These are phyloP conservation scores for Amesomyces nigricolor DNA, from an alignment of 2,329 filamentous ascomycete genomes.

Conservation along the genomic window DNA sequence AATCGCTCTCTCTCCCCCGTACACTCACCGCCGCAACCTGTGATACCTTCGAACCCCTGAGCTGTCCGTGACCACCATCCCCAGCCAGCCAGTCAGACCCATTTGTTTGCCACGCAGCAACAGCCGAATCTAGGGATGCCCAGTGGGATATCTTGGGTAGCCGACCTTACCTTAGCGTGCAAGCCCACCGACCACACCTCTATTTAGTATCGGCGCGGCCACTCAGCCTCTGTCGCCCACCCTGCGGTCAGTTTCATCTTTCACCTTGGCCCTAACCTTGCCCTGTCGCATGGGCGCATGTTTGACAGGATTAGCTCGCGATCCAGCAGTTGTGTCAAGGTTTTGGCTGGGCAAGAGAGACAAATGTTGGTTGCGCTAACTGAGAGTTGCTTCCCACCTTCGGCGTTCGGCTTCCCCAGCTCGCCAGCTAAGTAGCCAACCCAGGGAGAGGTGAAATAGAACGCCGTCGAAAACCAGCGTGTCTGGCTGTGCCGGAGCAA, in stretches of 20 bases:
- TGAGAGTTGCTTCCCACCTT: too few species aligned
- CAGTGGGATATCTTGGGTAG: not conserved
- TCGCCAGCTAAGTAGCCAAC: slow-evolving; percentile 2
- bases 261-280: not conserved
- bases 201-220: slow-evolving; percentile 1
- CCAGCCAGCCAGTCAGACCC: too few species aligned
- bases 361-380: slow-evolving; percentile 5
- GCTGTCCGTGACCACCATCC: too few species aligned
- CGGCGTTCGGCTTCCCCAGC: too few species aligned
- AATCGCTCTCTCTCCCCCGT: too few species aligned
- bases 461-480: not conserved
- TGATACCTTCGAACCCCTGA: too few species aligned
- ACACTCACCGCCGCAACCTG: too few species aligned
- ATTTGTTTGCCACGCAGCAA: not conserved
- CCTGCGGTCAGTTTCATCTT: slow-evolving; percentile 3
- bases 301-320: slow-evolving; percentile 1
- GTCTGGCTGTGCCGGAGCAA: slow-evolving; percentile 10
- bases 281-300: slow-evolving; percentile 1
- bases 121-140: not conserved
- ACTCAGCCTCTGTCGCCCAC: slow-evolving; percentile 6
- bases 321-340: not conserved
- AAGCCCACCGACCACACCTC: not conserved
- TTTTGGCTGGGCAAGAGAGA: not conserved
- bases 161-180: not conserved
- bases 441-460: not conserved